These are phyloP conservation scores for Trichosanthes cucumerina DNA, from an alignment of 306 rosid genomes.

Conservation along the genomic window DNA sequence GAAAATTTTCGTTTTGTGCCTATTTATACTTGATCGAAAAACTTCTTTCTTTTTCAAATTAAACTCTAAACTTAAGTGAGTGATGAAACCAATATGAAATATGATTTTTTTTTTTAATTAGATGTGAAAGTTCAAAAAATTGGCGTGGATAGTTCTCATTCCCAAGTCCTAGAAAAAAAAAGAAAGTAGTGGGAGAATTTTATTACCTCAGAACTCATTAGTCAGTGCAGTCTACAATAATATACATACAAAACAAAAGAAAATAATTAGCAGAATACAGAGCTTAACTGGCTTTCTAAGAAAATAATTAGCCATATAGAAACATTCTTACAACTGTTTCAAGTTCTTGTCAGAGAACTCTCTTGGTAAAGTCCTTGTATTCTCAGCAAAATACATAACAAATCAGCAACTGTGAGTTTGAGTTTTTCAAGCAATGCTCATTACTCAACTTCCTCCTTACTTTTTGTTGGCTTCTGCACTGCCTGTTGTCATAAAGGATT, in stretches of 20 bases:
- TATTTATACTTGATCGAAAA: too few species aligned
- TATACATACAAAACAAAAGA: background rate
- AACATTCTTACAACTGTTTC: background rate
- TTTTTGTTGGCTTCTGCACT: slow-evolving; percentile 33
- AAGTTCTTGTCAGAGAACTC: background rate
- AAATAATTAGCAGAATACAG: background rate
- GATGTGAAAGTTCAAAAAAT: too few species aligned
- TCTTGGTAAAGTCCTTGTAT: background rate
- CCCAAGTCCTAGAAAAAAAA: background rate
- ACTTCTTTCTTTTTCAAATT: too few species aligned
- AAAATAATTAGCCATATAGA: background rate
- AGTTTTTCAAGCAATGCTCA: background rate
- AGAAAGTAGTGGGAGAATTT: background rate
- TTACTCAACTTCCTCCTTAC: background rate
- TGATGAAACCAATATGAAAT: too few species aligned
- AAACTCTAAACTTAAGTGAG: too few species aligned
- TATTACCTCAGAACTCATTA: background rate
- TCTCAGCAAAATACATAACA: background rate
- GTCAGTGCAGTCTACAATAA: slow-evolving; percentile 2
- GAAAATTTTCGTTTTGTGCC: too few species aligned
- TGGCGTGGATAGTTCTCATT: background rate
- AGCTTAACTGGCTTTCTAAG: background rate
- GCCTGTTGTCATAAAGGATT: slow-evolving; percentile 71
- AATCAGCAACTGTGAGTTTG: background rate
- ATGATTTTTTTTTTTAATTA: too few species aligned